Evolutionary conservation across 306 rosid genomes (phyloP), one percentile per base, ranked within the genome.

Genomic region (Pachyrhizus erosus): DNA sequence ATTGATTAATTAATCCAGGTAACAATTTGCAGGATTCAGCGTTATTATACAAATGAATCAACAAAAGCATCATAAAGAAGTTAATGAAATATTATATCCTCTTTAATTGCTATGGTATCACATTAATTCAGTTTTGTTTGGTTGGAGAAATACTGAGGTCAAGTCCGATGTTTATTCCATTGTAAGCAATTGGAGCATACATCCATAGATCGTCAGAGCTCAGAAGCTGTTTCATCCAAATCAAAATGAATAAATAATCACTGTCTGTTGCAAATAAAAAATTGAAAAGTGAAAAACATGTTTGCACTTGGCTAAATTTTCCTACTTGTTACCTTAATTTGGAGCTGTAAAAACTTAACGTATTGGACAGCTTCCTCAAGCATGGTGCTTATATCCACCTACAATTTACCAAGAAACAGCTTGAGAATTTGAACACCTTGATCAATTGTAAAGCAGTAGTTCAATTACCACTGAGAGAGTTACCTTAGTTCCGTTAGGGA

Each of bases 361-460:
- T 96, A 93, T 24, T 91, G 91, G 52, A 93, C 97, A 42, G 96
- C 98, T 91, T 96, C 99, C 82, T 96, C 99, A 55, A 94, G 97
- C 96, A 92, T 92, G 70, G 96, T 94, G 88, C 97, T 92, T 49
- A 91, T 88, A 87, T 94, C 97, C 57, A 94, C 96, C 94, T 93
- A 83, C 61, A 87, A 7, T 67, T 79, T 75, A 33, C 57, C 12
- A 68, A 61, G 39, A 45, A 57, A 69, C 7, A 33, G 52, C 21
- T 13, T 78, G 4, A 77, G 72, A 70, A 18, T 27, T 51, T 74
- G n/a, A 64, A 40, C 54, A 60, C 78, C 58, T 11, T 66, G 13
- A 65, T 3, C 54, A 64, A 14, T 15, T 52, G 7, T 61, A 33
- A 20, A 55, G 43, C 51, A 39, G 66, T 60, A 23, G 39, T 64